Conservation (phyloP, 139 green algal species). For the Chlamydomonas sp. region DNA sequence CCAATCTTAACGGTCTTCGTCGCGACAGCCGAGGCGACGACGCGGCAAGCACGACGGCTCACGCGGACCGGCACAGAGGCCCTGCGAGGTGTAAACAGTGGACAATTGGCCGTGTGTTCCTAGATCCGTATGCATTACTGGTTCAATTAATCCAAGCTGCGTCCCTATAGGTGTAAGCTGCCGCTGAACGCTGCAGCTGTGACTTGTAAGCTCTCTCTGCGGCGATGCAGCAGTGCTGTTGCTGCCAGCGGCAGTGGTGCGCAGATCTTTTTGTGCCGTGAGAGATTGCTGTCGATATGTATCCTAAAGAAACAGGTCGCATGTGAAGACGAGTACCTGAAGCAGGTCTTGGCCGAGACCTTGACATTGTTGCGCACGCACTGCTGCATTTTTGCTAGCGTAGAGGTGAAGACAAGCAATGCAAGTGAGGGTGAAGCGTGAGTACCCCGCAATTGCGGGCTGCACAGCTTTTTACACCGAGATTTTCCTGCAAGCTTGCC, state of each 20-base stretch:
- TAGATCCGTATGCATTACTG: neutral
- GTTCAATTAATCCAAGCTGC: neutral
- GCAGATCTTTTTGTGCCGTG: neutral
- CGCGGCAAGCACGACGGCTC: neutral
- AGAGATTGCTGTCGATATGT: neutral
- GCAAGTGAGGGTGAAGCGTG: too few relatives aligned
- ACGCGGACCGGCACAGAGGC: slow-evolving; percentile 7
- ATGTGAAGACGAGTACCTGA: neutral
- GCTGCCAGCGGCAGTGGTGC: too few relatives aligned
- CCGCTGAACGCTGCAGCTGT: too few relatives aligned
- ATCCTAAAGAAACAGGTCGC: neutral
- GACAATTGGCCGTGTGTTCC: neutral
- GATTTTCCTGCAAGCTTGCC: too few relatives aligned
- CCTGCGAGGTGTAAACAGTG: slow-evolving; percentile 4
- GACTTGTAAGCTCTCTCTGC: too few relatives aligned
- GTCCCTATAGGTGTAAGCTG: too few relatives aligned
- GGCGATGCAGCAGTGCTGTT: too few relatives aligned
- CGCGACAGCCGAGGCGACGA: slow-evolving; percentile 51
- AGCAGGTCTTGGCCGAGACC: slow-evolving; percentile 27
- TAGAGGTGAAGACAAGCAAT: neutral
- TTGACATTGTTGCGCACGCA: slow-evolving; percentile 4
- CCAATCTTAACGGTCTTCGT: slow-evolving; percentile 84
- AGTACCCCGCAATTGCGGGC: too few relatives aligned
- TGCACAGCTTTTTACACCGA: too few relatives aligned
- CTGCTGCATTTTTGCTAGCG: slow-evolving; percentile 34